phyloP scores from a whole-genome alignment of 495 filamentous ascomycete genomes.

The Penicillium roqueforti region DNA sequence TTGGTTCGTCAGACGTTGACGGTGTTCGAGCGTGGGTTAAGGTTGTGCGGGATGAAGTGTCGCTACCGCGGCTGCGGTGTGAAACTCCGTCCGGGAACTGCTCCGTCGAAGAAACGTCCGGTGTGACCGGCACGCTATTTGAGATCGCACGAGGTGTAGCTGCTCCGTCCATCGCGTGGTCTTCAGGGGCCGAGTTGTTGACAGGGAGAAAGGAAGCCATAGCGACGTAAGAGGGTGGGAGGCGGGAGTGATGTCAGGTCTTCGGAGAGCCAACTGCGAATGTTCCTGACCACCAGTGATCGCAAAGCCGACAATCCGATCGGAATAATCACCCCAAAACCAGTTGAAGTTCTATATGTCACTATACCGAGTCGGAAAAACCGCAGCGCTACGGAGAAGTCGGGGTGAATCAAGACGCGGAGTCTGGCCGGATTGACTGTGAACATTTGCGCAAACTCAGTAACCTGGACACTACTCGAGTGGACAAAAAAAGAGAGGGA shows the following conservation, averaged over 20 bases:
- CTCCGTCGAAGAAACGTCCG: conserved; percentile 29
- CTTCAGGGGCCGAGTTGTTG: conserved; percentile 63
- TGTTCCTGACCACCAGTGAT: conserved; percentile 20
- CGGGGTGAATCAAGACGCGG: conserved; percentile 20
- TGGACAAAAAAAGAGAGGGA: neutral
- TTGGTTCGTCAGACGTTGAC: conserved; percentile 65
- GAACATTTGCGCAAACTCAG: conserved; percentile 20
- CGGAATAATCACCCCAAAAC: conserved; percentile 18
- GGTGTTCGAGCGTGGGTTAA: conserved; percentile 24
- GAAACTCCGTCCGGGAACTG: conserved; percentile 12
- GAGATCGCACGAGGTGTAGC: conserved; percentile 58
- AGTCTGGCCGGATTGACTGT: conserved; percentile 23
- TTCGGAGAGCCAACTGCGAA: conserved; percentile 15
- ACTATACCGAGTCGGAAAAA: conserved; percentile 13
- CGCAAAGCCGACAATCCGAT: conserved; percentile 23
- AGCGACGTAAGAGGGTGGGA: conserved; percentile 25
- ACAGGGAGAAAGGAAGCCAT: conserved; percentile 71
- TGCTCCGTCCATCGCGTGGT: conserved; percentile 50
- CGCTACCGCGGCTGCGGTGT: conserved; percentile 13
- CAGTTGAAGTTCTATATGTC: conserved; percentile 16
- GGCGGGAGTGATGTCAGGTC: conserved; percentile 46
- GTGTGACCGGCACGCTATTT: conserved; percentile 33
- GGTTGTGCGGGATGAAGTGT: conserved; percentile 12
- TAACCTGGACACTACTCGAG: conserved; percentile 1
- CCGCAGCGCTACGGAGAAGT: conserved; percentile 21